phyloP scores from a whole-genome alignment of 208 protist genomes.

The Leishmania major region DNA sequence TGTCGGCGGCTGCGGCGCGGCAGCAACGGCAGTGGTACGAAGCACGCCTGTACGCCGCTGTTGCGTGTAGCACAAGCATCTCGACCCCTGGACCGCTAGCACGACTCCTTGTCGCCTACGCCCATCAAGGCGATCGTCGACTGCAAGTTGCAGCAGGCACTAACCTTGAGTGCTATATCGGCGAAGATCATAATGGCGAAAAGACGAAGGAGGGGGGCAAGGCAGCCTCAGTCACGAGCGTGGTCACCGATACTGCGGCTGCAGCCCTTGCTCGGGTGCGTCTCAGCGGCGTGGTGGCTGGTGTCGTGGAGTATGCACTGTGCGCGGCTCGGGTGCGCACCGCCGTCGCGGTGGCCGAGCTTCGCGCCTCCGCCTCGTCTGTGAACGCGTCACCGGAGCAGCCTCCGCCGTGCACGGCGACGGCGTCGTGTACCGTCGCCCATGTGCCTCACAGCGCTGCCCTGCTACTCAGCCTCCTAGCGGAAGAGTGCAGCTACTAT shows the following conservation, averaged over 20 bases:
- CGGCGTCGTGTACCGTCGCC: not conserved
- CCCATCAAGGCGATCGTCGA: slow-evolving; percentile 13
- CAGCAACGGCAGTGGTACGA: slow-evolving; percentile 29
- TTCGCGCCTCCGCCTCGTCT: slow-evolving; percentile 22
- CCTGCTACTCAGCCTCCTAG: slow-evolving; percentile 23
- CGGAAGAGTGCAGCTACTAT: slow-evolving; percentile 26
- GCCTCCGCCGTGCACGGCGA: not conserved
- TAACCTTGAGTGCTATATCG: slow-evolving; percentile 3
- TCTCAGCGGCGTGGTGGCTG: slow-evolving; percentile 54
- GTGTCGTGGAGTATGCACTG: slow-evolving; percentile 69
- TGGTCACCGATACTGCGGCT: not conserved
- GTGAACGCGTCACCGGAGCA: not conserved
- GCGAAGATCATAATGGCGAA: not conserved
- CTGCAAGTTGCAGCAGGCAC: slow-evolving; percentile 11
- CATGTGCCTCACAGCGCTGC: slow-evolving; percentile 21
- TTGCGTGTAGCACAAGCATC: slow-evolving; percentile 20
- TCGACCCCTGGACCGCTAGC: slow-evolving; percentile 22
- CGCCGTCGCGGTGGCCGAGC: slow-evolving; percentile 9
- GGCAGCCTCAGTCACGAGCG: not conserved
- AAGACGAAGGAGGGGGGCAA: not conserved
- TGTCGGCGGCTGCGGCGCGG: not conserved
- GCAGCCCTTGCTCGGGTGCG: slow-evolving; percentile 12
- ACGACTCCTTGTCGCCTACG: slow-evolving; percentile 34
- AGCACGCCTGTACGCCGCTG: slow-evolving; percentile 33
- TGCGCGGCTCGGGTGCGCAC: slow-evolving; percentile 25